phyloP scores from a whole-genome alignment of 768 basidiomycete species.

The Rubroboletus pulcherrimus region DNA sequence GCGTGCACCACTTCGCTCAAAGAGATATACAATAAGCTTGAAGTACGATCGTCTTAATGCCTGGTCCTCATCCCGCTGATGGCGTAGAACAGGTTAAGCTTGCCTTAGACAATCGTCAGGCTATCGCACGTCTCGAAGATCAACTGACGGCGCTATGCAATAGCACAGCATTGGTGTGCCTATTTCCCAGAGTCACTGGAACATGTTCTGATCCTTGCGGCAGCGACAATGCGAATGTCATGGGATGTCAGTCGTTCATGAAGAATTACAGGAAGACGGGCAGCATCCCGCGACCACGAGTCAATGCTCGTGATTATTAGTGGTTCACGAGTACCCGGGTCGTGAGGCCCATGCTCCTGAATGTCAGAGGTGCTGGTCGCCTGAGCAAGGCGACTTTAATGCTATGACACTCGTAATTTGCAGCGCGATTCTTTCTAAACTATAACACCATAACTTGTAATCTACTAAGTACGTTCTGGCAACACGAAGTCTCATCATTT shows the following conservation, averaged over 20 bases:
- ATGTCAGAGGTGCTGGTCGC: background rate
- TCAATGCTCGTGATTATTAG: background rate
- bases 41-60: background rate
- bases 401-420: background rate
- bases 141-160: background rate
- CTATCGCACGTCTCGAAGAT: conserved; percentile 9
- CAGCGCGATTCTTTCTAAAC: background rate
- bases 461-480: background rate
- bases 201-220: background rate
- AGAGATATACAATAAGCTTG: conserved; percentile 4
- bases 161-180: background rate
- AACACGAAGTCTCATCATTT: background rate
- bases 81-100: conserved; percentile 4
- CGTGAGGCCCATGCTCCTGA: too few species aligned
- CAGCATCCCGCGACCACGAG: background rate
- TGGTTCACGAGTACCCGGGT: background rate
- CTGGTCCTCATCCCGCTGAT: background rate
- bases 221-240: conserved; percentile 11
- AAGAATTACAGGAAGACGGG: background rate
- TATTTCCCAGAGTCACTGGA: background rate
- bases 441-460: background rate
- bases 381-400: background rate
- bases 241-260: background rate
- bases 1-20: conserved; percentile 12
- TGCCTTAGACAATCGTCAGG: conserved; percentile 7